Evolutionary conservation across 305 asterid species (phyloP), one percentile per base, ranked within the genome.

Genomic region (Fraxinus nigra): DNA sequence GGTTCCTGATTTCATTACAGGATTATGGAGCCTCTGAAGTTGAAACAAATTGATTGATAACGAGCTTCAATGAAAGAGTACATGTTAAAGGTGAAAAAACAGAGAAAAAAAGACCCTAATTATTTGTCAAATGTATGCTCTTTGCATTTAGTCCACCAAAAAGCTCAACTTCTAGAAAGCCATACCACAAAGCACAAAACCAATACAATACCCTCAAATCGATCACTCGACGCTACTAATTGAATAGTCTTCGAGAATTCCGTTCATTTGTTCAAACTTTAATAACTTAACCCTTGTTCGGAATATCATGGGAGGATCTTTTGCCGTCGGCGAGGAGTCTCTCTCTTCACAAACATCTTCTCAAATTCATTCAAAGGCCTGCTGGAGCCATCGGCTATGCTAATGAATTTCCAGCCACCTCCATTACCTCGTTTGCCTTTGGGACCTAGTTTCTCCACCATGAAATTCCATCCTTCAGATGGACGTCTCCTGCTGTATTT

Each of bases 401-500:
- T 95, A 35, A 94, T 56, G 30, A 95, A 94, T 86, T 95, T 95
- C 93, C 89, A 87, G 70, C 99, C 99, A 20, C 99, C 99, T 24
- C 97, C 94, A 82, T 85, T 86, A 38, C 99, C 98, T 32, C 98
- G 95, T 89, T 92, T 95, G 82, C 87, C 93, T 28, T 81, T 85
- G n/a, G 86, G 40, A 22, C 99, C 98, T 7, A 94, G 86, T 85
- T 90, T 93, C 95, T 95, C 99, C 74, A 95, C 97, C 80, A 78
- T 94, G 76, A 94, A 89, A 78, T 90, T 90, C 99, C 99, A 95
- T 32, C 99, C 99, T 80, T 87, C 88, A 5, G 92, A 67, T 28
- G 98, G 97, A 48, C 98, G 97, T 86, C 93, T 90, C 80, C 99
- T 84, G 92, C 97, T 94, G 89, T 94, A 90, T 77, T 90, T 93